Evolutionary conservation across 441 rosid genomes (phyloP).

Genomic region (Populus hybrid): DNA sequence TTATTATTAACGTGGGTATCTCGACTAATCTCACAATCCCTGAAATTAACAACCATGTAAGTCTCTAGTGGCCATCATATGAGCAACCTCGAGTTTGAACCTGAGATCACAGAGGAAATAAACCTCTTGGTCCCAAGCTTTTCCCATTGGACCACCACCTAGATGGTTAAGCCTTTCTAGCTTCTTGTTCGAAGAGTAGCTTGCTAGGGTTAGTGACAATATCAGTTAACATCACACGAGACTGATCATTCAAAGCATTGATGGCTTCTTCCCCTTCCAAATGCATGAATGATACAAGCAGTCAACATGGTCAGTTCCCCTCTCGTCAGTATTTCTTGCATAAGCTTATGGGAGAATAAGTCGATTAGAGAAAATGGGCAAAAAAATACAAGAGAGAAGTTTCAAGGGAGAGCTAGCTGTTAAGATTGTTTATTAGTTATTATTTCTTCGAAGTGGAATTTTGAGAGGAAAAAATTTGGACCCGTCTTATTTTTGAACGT

Average conservation of each 20-base stretch:
- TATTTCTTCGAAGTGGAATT: neutral
- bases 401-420: neutral
- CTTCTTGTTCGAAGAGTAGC: neutral
- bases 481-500: neutral
- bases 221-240: conserved; percentile 1
- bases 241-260: conserved; percentile 7
- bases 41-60: too few species aligned
- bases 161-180: neutral
- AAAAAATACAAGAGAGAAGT: neutral
- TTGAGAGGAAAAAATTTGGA: neutral
- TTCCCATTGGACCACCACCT: too few species aligned
- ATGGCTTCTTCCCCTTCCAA: neutral
- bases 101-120: too few species aligned
- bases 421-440: neutral
- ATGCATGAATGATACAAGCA: conserved; percentile 14
- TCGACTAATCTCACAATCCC: rapidly evolving
- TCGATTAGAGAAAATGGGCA: neutral
- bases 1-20: too few species aligned
- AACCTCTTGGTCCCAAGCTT: too few species aligned
- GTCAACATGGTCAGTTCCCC: neutral
- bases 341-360: neutral
- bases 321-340: neutral
- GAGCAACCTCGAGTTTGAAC: too few species aligned
- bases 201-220: neutral
- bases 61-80: too few species aligned